Evolutionary conservation across 257 asterid genomes (phyloP), one percentile per base, ranked within the genome.

Genomic region (Thymus quinquecostatus): DNA sequence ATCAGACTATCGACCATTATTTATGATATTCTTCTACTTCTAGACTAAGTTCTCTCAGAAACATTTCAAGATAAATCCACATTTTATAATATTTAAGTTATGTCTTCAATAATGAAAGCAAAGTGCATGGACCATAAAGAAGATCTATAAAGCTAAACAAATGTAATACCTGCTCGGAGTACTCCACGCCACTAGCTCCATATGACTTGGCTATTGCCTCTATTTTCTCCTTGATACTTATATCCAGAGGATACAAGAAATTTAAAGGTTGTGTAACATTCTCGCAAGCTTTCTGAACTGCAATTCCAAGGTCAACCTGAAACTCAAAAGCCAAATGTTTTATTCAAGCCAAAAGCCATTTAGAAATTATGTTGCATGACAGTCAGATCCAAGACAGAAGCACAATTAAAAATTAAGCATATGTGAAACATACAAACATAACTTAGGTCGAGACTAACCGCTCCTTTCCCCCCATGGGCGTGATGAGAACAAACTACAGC

Each of bases 381-480:
- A 61, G 50, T 33, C 6, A 57, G 63, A 61, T 61, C 51, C 38
- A 75, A 21, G 72, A 56, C 36, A 41, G 30, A 29, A 45, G 50
- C 34, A 45, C 73, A 41, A 38, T 44, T 36, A 21, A 36, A 53
- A 55, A 69, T 27, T 6, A 47, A 38, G 33, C 32, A 64, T 32
- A 59, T 45, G 48, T 6, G 50, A 44, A 10, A 58, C 1, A 64
- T 47, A 47, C 14, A 48, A 45, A 29, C 3, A 33, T 65, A 64
- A 36, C 47, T 29, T 44, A 13, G 28, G 59, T 33, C 6, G 44
- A 70, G 69, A 86, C 95, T 86, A 57, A 94, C 97, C 88, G 98
- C 99, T 83, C 98, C 98, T 88, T 89, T 91, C 68, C 99, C 98
- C 65, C 98, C 99, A 73, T 86, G 98, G 50, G 99, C 99, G 58